These are phyloP conservation scores for Chlorella sp. DNA, from an alignment of 139 green algal genomes.

Conservation along the genomic window DNA sequence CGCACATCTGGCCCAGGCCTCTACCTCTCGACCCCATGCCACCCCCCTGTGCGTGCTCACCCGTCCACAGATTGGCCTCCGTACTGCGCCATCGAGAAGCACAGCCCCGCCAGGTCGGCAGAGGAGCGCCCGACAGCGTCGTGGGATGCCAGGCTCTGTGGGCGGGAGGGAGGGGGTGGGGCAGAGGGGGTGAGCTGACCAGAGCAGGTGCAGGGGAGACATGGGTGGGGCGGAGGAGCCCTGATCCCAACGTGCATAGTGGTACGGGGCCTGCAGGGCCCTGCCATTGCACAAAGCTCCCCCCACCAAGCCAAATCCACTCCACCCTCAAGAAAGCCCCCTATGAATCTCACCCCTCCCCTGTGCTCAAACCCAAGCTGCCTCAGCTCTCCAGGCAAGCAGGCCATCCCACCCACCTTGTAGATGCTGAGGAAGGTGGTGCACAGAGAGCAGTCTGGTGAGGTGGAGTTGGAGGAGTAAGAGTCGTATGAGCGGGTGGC, in stretches of 20 bases:
- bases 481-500: not conserved
- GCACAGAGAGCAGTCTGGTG: not conserved
- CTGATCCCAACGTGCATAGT: too few relatives aligned
- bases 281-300: too few relatives aligned
- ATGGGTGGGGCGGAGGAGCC: not conserved
- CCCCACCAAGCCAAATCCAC: too few relatives aligned
- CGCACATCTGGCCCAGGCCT: too few relatives aligned
- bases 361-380: not conserved
- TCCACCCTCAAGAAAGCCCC: too few relatives aligned
- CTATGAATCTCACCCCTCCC: too few relatives aligned
- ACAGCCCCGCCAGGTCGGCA: not conserved
- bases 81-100: not conserved
- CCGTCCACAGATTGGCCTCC: not conserved
- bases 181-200: not conserved
- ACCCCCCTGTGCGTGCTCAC: not conserved
- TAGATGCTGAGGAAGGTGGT: not conserved
- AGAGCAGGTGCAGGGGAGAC: too few relatives aligned
- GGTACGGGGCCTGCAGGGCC: too few relatives aligned
- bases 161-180: not conserved
- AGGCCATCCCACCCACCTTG: not conserved
- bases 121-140: not conserved
- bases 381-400: not conserved
- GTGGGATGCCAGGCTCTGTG: not conserved
- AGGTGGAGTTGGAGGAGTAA: not conserved
- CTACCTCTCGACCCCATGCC: not conserved